A percentile compares a stretch with the other conserved stretches of the same genome.
These are phyloP conservation scores for Globisporangium canariense DNA, from an alignment of 352 stramenopile genomes.

Conservation along the genomic window DNA sequence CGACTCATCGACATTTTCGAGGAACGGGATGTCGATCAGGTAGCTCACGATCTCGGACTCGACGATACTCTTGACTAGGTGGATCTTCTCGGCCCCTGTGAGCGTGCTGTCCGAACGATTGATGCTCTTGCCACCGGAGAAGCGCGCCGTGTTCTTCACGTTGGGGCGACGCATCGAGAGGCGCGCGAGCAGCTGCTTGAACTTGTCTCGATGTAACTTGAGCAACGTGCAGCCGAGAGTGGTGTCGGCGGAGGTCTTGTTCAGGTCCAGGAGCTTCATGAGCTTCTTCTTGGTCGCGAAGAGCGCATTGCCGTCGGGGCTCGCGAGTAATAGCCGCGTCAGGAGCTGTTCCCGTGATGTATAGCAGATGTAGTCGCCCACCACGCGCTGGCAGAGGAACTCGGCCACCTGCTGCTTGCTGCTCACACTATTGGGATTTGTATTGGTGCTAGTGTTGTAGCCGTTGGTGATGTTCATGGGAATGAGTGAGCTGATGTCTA, in stretches of 20 bases:
- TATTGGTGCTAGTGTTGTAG: not conserved
- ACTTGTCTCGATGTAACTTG: conserved; percentile 51
- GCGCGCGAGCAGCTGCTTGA: conserved; percentile 35
- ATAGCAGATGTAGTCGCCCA: conserved; percentile 59
- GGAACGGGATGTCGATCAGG: conserved; percentile 60
- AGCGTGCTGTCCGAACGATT: conserved; percentile 18
- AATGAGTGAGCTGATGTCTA: conserved; percentile 56
- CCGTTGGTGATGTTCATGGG: conserved; percentile 1
- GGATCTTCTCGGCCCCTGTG: conserved; percentile 55
- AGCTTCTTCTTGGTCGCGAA: conserved; percentile 46
- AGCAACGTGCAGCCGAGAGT: conserved; percentile 54
- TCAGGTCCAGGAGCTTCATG: conserved; percentile 55
- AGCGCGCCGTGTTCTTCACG: conserved; percentile 52
- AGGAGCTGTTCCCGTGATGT: conserved; percentile 46
- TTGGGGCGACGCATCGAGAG: conserved; percentile 22
- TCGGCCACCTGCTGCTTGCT: conserved; percentile 49
- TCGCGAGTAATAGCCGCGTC: conserved; percentile 31
- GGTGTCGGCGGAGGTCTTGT: conserved; percentile 48
- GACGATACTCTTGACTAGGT: conserved; percentile 59
- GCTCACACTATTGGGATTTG: not conserved
- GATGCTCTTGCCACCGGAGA: conserved; percentile 30
- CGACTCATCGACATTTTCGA: conserved; percentile 58
- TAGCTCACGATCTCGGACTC: conserved; percentile 71
- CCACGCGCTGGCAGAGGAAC: conserved; percentile 51
- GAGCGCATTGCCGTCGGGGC: conserved; percentile 19